Percentiles rank a stretch among this genome's conserved stretches.
phyloP scores from a whole-genome alignment of 2,329 filamentous ascomycete species.

The Ophiognomonia clavigignenti-juglandacearum region DNA sequence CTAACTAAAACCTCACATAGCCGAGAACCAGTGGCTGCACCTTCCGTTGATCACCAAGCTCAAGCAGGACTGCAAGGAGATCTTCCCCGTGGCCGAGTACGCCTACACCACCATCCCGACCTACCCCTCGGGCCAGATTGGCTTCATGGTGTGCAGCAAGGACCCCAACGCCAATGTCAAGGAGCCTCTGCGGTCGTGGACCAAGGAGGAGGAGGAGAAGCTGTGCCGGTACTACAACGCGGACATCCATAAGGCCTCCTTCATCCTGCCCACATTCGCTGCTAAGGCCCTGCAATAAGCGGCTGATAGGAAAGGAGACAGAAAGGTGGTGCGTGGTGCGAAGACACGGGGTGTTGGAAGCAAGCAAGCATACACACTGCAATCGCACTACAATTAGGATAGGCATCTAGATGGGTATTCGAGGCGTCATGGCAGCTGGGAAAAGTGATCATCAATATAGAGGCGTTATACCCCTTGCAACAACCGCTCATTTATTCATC shows the following conservation, averaged over 20 bases:
- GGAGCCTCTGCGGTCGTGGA: constrained; percentile 78
- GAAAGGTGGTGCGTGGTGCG: neutral
- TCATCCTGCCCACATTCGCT: constrained; percentile 90
- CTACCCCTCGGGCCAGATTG: constrained; percentile 97
- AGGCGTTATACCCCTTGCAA: neutral
- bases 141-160: constrained; percentile 98
- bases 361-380: neutral
- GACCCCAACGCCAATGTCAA: constrained; percentile 78
- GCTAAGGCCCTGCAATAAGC: constrained; percentile 62
- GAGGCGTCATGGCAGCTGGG: neutral
- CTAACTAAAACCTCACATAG: constrained; percentile 41
- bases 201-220: constrained; percentile 82
- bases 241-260: constrained; percentile 92
- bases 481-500: neutral
- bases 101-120: constrained; percentile 99
- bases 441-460: neutral
- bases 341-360: neutral
- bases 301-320: neutral
- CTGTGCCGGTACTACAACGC: constrained; percentile 96
- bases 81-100: constrained; percentile 98
- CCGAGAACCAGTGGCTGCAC: constrained; percentile 99
- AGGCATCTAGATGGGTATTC: too few species aligned
- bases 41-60: constrained; percentile 88
- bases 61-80: constrained; percentile 93
- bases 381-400: too few species aligned